Conservation (phyloP, 768 basidiomycete genomes). For the Suillus luteus region DNA sequence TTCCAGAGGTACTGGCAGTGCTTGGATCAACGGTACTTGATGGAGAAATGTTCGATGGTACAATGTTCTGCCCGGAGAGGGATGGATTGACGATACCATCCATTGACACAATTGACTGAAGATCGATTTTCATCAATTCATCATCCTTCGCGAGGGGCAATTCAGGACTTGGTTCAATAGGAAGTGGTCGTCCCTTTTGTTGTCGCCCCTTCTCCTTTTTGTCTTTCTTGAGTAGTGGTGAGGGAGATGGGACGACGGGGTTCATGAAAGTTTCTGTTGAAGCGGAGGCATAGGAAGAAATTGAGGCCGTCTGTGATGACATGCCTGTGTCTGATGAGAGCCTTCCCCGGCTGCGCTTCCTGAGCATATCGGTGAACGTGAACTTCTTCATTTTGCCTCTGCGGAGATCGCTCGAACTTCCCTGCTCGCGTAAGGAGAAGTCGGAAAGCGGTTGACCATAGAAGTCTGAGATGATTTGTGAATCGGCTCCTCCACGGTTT, state of each 20-base stretch:
- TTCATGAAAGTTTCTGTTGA: slow-evolving; percentile 4
- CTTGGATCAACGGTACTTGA: slow-evolving; percentile 27
- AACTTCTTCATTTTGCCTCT: slow-evolving; percentile 7
- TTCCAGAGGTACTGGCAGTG: slow-evolving; percentile 42
- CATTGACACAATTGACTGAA: slow-evolving; percentile 57
- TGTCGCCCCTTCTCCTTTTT: slow-evolving; percentile 35
- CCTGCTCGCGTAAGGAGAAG: slow-evolving; percentile 37
- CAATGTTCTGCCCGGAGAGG: slow-evolving; percentile 12
- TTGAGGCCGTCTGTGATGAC: not conserved
- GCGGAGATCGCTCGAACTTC: slow-evolving; percentile 52
- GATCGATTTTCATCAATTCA: slow-evolving; percentile 26
- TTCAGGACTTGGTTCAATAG: slow-evolving; percentile 25
- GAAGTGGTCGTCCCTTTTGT: slow-evolving; percentile 22
- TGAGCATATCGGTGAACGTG: slow-evolving; percentile 42
- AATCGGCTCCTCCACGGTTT: slow-evolving; percentile 30
- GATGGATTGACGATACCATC: slow-evolving; percentile 72
- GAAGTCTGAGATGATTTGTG: slow-evolving; percentile 31
- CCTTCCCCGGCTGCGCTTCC: slow-evolving; percentile 41
- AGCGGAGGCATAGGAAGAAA: slow-evolving; percentile 11
- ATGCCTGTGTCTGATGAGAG: slow-evolving; percentile 33
- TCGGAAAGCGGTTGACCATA: slow-evolving; percentile 34
- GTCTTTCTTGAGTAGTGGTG: slow-evolving; percentile 30
- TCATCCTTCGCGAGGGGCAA: slow-evolving; percentile 25
- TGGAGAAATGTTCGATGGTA: slow-evolving; percentile 24
- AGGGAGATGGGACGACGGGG: slow-evolving; percentile 17